phyloP scores from a whole-genome alignment of 208 protist genomes.

The Wallacemonas sp. region DNA sequence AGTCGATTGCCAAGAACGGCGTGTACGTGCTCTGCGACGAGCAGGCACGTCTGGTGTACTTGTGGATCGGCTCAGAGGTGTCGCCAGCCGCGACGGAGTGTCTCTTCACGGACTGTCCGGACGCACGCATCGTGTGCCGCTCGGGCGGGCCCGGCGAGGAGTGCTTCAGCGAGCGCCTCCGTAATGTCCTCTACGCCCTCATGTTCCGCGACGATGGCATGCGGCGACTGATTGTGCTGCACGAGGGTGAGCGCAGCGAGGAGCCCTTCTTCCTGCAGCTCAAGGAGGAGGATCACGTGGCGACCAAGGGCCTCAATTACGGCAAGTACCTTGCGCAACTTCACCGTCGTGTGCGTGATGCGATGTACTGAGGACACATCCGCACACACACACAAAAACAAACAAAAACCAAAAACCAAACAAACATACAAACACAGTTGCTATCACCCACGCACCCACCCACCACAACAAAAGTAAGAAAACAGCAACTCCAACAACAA shows the following conservation, averaged over 20 bases:
- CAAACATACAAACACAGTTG: not conserved
- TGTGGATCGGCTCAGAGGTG: constrained; percentile 83
- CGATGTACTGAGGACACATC: constrained; percentile 25
- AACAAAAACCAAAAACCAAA: constrained; percentile 6
- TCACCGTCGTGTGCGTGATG: constrained; percentile 60
- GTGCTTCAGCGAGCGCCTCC: constrained; percentile 66
- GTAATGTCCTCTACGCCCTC: constrained; percentile 69
- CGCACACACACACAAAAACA: constrained; percentile 2
- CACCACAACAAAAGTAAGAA: too few relatives aligned
- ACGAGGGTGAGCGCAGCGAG: constrained; percentile 74
- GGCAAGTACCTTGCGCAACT: constrained; percentile 70
- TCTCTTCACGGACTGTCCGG: constrained; percentile 55
- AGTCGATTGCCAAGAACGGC: constrained; percentile 66
- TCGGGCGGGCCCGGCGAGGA: constrained; percentile 50
- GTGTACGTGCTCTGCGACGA: constrained; percentile 89
- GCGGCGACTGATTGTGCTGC: constrained; percentile 77
- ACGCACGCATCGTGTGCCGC: constrained; percentile 51
- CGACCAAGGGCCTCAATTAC: constrained; percentile 44
- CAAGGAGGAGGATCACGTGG: constrained; percentile 61
- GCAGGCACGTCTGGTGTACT: constrained; percentile 74
- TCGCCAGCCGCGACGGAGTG: constrained; percentile 39
- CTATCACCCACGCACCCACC: too few relatives aligned
- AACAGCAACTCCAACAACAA: too few relatives aligned
- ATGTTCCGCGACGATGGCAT: constrained; percentile 74
- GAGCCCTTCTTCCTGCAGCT: constrained; percentile 81